These are phyloP conservation scores for Tetracladium maxilliforme DNA, from an alignment of 2,329 filamentous ascomycete genomes.

Conservation along the genomic window DNA sequence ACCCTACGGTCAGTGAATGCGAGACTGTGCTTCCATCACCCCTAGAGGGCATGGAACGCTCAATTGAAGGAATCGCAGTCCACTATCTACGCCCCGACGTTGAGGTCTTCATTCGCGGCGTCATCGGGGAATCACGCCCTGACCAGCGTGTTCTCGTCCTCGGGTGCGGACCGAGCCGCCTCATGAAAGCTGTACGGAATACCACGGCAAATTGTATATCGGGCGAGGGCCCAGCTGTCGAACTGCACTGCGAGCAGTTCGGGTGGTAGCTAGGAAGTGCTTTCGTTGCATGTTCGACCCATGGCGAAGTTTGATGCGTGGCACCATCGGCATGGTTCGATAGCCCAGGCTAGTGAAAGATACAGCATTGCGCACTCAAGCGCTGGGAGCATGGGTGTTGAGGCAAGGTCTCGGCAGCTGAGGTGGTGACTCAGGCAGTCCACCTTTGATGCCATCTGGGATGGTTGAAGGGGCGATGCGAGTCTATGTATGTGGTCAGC, in stretches of 20 bases:
- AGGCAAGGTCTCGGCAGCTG: no score
- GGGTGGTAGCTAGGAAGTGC: slow-evolving; percentile 20
- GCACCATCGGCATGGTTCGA: no score
- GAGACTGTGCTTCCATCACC: no score
- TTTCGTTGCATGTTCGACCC: no score
- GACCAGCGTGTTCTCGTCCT: slow-evolving; percentile 26
- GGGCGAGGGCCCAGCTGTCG: slow-evolving; percentile 28
- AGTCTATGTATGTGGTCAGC: no score
- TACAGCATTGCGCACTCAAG: no score
- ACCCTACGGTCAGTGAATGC: neutral
- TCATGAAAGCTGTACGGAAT: slow-evolving; percentile 28
- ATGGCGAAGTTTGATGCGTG: no score
- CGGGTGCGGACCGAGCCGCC: slow-evolving; percentile 28
- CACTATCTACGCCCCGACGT: slow-evolving; percentile 24
- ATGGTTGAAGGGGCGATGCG: no score
- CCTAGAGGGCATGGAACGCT: slow-evolving; percentile 8
- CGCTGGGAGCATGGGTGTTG: no score
- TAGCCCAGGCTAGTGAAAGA: no score
- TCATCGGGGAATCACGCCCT: slow-evolving; percentile 16
- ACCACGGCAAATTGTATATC: slow-evolving; percentile 26
- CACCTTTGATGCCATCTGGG: no score
- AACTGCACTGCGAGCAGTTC: slow-evolving; percentile 34
- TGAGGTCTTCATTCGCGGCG: slow-evolving; percentile 19
- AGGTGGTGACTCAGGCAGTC: no score
- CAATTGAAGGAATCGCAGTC: slow-evolving; percentile 10